These are phyloP conservation scores for Penicillium sp. DNA, from an alignment of 2,329 filamentous ascomycete species.

Conservation along the genomic window DNA sequence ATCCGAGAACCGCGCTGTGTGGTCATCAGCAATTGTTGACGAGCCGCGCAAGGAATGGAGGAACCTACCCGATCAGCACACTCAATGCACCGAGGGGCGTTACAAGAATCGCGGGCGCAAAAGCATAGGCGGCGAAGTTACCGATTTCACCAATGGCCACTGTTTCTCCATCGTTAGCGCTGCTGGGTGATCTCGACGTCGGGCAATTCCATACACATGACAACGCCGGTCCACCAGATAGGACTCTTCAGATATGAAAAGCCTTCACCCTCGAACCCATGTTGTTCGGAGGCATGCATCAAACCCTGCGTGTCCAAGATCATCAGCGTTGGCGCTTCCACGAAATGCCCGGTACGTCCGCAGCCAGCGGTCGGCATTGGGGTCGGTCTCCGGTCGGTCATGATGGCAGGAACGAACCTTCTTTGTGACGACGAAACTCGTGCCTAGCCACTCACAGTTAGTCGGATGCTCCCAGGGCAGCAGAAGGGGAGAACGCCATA, in stretches of 20 bases:
- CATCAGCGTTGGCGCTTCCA: conserved; percentile 17
- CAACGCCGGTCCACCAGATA: conserved; percentile 95
- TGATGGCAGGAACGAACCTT: conserved; percentile 60
- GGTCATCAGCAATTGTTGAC: conserved; percentile 20
- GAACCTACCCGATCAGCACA: conserved; percentile 73
- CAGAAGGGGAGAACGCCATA: conserved; percentile 21
- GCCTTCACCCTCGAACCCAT: conserved; percentile 95
- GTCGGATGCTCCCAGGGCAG: background rate
- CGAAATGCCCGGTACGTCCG: background rate
- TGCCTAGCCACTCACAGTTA: conserved; percentile 56
- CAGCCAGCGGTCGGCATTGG: background rate
- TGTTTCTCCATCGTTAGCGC: conserved; percentile 40
- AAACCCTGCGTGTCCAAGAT: conserved; percentile 63
- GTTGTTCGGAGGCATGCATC: conserved; percentile 82
- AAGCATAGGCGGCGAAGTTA: conserved; percentile 97
- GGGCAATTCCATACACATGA: conserved; percentile 65
- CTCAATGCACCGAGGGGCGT: conserved; percentile 91
- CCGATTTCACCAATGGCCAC: conserved; percentile 91
- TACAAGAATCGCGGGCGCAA: conserved; percentile 96
- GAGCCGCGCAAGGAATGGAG: background rate
- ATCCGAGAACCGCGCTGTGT: conserved; percentile 76
- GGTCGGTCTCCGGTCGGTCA: conserved; percentile 4
- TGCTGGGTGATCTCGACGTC: conserved; percentile 2
- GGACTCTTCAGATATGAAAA: conserved; percentile 91
- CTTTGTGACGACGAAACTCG: conserved; percentile 98